phyloP scores from a whole-genome alignment of 805 yeast genomes.

The Metschnikowia noctiluminum region DNA sequence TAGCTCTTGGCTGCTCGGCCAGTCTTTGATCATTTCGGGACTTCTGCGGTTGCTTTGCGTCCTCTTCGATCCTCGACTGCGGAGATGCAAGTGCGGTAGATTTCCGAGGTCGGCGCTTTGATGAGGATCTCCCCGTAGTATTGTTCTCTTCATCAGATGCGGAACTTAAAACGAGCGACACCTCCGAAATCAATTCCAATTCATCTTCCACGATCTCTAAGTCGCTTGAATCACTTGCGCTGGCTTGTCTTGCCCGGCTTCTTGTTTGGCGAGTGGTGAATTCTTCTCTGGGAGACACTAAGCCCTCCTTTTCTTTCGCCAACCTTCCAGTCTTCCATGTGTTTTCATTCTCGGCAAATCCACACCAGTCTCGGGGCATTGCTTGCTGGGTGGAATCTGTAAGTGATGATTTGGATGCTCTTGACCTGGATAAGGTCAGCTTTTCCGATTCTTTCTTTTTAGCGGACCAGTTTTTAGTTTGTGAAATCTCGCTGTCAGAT shows the following conservation, averaged over 20 bases:
- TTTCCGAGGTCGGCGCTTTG: not conserved
- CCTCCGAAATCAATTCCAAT: conserved; percentile 10
- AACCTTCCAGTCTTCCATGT: conserved; percentile 13
- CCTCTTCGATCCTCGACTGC: not conserved
- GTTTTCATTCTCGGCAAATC: not conserved
- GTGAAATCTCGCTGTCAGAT: conserved; percentile 1
- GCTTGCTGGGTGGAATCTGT: not conserved
- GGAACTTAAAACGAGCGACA: conserved; percentile 4
- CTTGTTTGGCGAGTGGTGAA: not conserved
- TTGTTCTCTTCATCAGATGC: not conserved
- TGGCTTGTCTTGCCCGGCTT: not conserved
- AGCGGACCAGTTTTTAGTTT: conserved; percentile 9
- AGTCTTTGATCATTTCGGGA: not conserved
- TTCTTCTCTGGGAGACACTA: not conserved
- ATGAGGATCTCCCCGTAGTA: not conserved
- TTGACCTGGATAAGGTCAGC: conserved; percentile 11
- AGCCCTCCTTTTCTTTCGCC: not conserved
- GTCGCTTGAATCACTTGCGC: conserved; percentile 4
- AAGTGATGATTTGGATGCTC: not conserved
- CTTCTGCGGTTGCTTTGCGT: not conserved
- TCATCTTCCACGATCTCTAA: conserved; percentile 13
- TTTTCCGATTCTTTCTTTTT: conserved; percentile 3
- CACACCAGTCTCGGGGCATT: not conserved
- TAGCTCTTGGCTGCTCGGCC: not conserved
- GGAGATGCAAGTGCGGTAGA: not conserved